Percentiles rank a stretch among this genome's conserved stretches.
Conservation (phyloP, 768 basidiomycete species). For the Collybia nuda region DNA sequence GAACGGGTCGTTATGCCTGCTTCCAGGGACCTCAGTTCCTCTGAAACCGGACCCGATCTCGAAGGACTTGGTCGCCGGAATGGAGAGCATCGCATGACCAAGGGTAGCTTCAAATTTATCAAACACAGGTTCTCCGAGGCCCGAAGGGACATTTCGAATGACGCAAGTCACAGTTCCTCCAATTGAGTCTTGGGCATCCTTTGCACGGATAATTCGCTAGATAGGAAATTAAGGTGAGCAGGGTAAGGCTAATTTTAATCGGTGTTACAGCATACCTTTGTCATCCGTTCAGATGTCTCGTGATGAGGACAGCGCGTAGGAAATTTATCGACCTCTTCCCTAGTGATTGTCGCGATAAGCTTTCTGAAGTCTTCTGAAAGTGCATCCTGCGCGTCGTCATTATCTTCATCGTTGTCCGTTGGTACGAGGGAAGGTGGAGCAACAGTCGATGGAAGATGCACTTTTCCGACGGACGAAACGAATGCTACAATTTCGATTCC, state of each 20-base stretch:
- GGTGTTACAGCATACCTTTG: slow-evolving; percentile 51
- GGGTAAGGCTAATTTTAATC: slow-evolving; percentile 1
- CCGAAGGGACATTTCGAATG: slow-evolving; percentile 85
- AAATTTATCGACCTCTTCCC: slow-evolving; percentile 87
- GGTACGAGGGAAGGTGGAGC: slow-evolving; percentile 35
- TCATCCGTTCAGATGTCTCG: slow-evolving; percentile 90
- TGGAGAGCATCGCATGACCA: slow-evolving; percentile 97
- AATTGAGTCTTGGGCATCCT: slow-evolving; percentile 89
- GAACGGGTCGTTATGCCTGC: slow-evolving; percentile 92
- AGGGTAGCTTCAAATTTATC: slow-evolving; percentile 97
- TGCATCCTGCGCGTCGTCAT: slow-evolving; percentile 71
- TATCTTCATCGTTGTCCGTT: slow-evolving; percentile 42
- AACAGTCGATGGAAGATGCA: slow-evolving; percentile 66
- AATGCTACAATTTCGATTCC: slow-evolving; percentile 97
- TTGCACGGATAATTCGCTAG: slow-evolving; percentile 92
- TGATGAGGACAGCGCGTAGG: slow-evolving; percentile 87
- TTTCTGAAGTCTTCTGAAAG: slow-evolving; percentile 81
- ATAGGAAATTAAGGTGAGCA: neutral
- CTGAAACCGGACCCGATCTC: slow-evolving; percentile 97
- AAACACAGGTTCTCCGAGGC: slow-evolving; percentile 96
- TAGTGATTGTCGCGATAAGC: slow-evolving; percentile 75
- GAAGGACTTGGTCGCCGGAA: slow-evolving; percentile 97
- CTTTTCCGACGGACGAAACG: slow-evolving; percentile 93
- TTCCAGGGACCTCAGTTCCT: slow-evolving; percentile 92
- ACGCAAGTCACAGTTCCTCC: slow-evolving; percentile 99